phyloP scores from a whole-genome alignment of 2,329 filamentous ascomycete genomes.

The Rhexocercosporidium sp. region DNA sequence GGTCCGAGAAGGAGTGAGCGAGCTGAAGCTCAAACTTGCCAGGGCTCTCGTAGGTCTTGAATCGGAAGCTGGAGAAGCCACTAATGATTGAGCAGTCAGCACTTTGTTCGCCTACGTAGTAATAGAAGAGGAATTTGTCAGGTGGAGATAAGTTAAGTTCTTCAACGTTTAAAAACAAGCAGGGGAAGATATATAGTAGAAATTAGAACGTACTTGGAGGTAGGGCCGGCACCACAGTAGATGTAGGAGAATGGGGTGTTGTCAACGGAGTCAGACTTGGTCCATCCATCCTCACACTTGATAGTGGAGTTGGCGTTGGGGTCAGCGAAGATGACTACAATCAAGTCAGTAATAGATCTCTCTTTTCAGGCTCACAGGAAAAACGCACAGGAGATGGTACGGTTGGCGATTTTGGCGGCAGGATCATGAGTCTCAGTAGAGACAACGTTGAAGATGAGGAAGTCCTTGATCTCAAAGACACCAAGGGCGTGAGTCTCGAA shows the following conservation, averaged over 20 bases:
- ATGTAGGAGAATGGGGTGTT: slow-evolving; percentile 28
- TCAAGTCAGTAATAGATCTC: not conserved
- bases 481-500: not conserved
- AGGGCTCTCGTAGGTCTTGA: slow-evolving; percentile 26
- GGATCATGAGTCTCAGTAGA: slow-evolving; percentile 13
- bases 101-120: not conserved
- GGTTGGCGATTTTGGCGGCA: slow-evolving; percentile 13
- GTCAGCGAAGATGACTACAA: slow-evolving; percentile 37
- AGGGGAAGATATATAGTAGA: not conserved
- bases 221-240: slow-evolving; percentile 9
- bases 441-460: slow-evolving; percentile 25
- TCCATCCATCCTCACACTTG: slow-evolving; percentile 35
- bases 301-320: slow-evolving; percentile 39
- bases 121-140: not conserved
- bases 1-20: slow-evolving; percentile 33
- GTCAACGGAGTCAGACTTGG: slow-evolving; percentile 19
- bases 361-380: not conserved
- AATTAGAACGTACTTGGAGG: not conserved
- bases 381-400: slow-evolving; percentile 26
- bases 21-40: slow-evolving; percentile 32
- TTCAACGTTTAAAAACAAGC: not conserved
- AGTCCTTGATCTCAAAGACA: slow-evolving; percentile 19
- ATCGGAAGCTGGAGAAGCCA: slow-evolving; percentile 34
- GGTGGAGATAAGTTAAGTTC: not conserved
- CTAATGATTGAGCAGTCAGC: not conserved